These are phyloP conservation scores for Lasiosphaeria ovina DNA, from an alignment of 495 filamentous ascomycete genomes.

Conservation along the genomic window DNA sequence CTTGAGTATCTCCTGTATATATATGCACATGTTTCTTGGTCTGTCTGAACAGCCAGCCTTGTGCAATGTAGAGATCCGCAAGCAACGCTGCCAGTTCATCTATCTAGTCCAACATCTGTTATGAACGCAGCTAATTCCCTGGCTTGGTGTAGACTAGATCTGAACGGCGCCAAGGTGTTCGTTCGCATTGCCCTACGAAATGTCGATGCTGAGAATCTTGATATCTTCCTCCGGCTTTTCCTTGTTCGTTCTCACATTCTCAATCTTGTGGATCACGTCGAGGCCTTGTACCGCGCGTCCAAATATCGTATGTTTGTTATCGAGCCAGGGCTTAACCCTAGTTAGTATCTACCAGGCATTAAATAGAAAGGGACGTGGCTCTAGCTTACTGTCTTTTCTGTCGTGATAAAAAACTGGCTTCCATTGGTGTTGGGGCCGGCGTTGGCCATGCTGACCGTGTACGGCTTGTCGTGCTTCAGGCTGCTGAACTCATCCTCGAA, in stretches of 20 bases:
- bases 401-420: slow-evolving; percentile 97
- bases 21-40: too few species aligned
- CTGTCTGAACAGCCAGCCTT: too few species aligned
- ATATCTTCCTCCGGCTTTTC: slow-evolving; percentile 97
- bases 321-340: slow-evolving; percentile 71
- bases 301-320: slow-evolving; percentile 95
- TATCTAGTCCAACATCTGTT: too few species aligned
- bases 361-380: slow-evolving; percentile 1
- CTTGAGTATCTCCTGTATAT: too few species aligned
- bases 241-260: slow-evolving; percentile 87
- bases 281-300: slow-evolving; percentile 84
- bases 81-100: too few species aligned
- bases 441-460: slow-evolving; percentile 96
- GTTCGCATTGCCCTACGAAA: slow-evolving; percentile 13
- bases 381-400: slow-evolving; percentile 74
- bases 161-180: too few species aligned
- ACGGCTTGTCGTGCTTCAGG: slow-evolving; percentile 91
- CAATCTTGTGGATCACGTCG: slow-evolving; percentile 96
- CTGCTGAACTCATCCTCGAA: slow-evolving; percentile 95
- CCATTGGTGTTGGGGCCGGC: slow-evolving; percentile 78
- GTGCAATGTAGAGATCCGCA: too few species aligned
- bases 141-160: too few species aligned
- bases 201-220: slow-evolving; percentile 89
- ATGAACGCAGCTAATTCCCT: too few species aligned
- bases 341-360: slow-evolving; percentile 16